Base-by-base conservation (phyloP, 2,329 filamentous ascomycete genomes). In the Aspergillus tanneri region DNA sequence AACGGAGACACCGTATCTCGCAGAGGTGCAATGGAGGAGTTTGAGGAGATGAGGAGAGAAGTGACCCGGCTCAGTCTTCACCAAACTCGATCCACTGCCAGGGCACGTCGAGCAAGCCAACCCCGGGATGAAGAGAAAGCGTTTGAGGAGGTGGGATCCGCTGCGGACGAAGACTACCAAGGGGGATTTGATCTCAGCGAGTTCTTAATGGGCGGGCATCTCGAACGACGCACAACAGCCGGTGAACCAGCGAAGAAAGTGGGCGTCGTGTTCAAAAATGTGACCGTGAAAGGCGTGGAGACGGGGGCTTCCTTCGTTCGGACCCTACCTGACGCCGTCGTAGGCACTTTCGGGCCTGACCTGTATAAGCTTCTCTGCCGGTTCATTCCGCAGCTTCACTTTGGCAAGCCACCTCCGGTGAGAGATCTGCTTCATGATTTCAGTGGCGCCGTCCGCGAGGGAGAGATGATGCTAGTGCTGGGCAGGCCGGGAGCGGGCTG, bases 261-360 rank as follows among this genome's bases (percentile, higher is more conserved):
- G 9, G 88, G 88, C 2, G 85, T 92, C 1, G 73, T 90, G 1
- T 92, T 85, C 75, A 88, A 86, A 68, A 78, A 88, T 57, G 74
- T 92, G 41, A 89, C 83, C 0, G 88, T 92, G 22, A 84, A 86
- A 65, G 88, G 88, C 14, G 72, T 84, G 6, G 83, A 83, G 34
- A 82, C 81, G 10, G 84, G 82, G 0, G 76, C 85, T 0, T 81
- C 81, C 0, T 87, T 87, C 54, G 86, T 87, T 21, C 82, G 82
- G 52, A 90, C 87, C 0, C 70, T 92, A 0, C 87, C 88, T 0
- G 80, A 88, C 54, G 88, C 88, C 2, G 76, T 92, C 28, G 53
- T 90, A 4, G 87, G 87, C 18, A 90, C 87, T 0, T 92, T 93
- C 64, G 88, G 88, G 0, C 88, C 88, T 0, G 88, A 92, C 66